Conservation (phyloP, 129 eudicot species). For the Flaveria linearis region DNA sequence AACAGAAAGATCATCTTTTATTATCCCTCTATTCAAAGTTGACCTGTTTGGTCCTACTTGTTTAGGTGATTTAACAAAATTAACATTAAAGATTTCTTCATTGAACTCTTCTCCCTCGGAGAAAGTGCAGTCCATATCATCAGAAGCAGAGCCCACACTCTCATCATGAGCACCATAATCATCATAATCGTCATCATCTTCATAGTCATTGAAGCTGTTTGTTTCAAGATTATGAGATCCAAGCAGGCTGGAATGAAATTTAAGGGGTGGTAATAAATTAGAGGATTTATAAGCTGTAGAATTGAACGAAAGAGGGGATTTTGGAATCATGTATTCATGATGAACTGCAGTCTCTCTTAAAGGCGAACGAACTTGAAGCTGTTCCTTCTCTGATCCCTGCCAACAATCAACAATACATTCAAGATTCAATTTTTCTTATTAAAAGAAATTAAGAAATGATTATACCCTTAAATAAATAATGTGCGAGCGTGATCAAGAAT, state of each 20-base stretch:
- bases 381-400: conserved; percentile 68
- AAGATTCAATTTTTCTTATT: background rate
- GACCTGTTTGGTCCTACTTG: conserved; percentile 37
- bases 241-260: conserved; percentile 72
- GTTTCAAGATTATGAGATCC: conserved; percentile 47
- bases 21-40: conserved; percentile 63
- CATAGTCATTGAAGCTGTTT: conserved; percentile 42
- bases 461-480: background rate
- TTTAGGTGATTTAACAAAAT: conserved; percentile 28
- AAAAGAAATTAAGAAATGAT: background rate
- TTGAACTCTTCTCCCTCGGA: conserved; percentile 65
- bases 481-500: background rate
- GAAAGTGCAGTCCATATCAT: conserved; percentile 51
- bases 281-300: conserved; percentile 47
- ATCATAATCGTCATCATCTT: conserved; percentile 44
- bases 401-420: conserved; percentile 9
- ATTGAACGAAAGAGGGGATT: conserved; percentile 62
- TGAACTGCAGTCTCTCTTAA: conserved; percentile 53
- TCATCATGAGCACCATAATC: conserved; percentile 45
- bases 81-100: conserved; percentile 36
- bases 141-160: conserved; percentile 78
- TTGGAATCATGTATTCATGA: conserved; percentile 52
- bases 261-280: conserved; percentile 68
- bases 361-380: conserved; percentile 49
- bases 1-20: conserved; percentile 58